Evolutionary conservation across 116 monocot species (phyloP), one percentile per base, ranked within the genome.

Genomic region (Thalassia testudinum): DNA sequence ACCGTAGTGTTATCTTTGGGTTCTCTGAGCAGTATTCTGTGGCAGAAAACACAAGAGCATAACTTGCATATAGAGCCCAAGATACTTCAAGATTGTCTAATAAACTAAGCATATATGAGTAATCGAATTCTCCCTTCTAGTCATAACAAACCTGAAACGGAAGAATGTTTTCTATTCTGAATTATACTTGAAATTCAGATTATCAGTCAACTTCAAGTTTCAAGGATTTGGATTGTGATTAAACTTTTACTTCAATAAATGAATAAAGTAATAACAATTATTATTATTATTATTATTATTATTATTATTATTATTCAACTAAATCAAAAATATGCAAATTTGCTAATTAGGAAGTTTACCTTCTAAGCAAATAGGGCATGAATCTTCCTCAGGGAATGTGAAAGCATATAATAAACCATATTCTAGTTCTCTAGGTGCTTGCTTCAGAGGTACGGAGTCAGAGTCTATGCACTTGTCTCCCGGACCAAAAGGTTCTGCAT

Each of bases 331-430:
- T n/a, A 20, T 13, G 15, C 19, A 13, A n/a, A 20, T 13, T 7
- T 13, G 15, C 7, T 45, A 20, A 5, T 7, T 6, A 20, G 4
- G 15, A 3, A n/a, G 23, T 50, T 5, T 22, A 92, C 92, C 92
- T 78, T 92, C 92, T 51, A 87, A 83, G 66, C 92, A 92, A 58
- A 75, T 92, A 54, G 92, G 92, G 56, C 92, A 92, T 3, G 68
- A 71, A 75, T 92, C 92, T 69, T 92, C 87, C 49, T 86, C 92
- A 66, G 80, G 80, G 14, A 78, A 74, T 19, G 72, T 28, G 54
- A 66, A 78, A 43, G 50, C 62, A 56, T 81, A 81, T 19, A 44
- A 26, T 16, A 37, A 23, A 34, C 53, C 68, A 54, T 60, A 61
- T 29, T 21, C 42, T 16, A 28, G 22, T 52, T 80, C 72, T 22